Percentiles rank a stretch among this genome's conserved stretches.
These are phyloP conservation scores for Epichloe scottii DNA, from an alignment of 2,329 filamentous ascomycete species.

Conservation along the genomic window DNA sequence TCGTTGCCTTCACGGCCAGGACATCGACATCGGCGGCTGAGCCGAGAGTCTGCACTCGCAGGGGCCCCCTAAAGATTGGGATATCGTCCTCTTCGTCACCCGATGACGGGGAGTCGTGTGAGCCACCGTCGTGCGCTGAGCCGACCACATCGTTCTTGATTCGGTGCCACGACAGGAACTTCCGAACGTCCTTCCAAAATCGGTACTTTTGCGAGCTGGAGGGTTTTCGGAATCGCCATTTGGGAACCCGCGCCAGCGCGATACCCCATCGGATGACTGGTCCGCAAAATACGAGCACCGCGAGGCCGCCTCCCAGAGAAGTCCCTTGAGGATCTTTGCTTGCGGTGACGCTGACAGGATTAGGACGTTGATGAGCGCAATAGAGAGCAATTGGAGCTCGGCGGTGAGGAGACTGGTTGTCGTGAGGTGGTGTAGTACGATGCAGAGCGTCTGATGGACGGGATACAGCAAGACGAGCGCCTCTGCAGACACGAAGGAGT, in stretches of 20 bases:
- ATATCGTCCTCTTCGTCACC: conserved; percentile 19
- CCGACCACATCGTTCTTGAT: conserved; percentile 29
- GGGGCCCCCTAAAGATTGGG: conserved; percentile 10
- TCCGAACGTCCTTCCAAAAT: conserved; percentile 27
- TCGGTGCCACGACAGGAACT: conserved; percentile 31
- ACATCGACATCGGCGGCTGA: conserved; percentile 6
- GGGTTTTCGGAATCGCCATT: conserved; percentile 69
- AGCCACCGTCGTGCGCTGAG: conserved; percentile 18
- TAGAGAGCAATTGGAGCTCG: conserved; percentile 78
- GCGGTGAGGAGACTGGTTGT: conserved; percentile 79
- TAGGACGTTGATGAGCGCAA: conserved; percentile 68
- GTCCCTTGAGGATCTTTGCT: conserved; percentile 67
- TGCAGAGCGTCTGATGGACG: conserved; percentile 65
- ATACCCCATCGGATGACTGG: conserved; percentile 74
- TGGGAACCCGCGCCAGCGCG: conserved; percentile 73
- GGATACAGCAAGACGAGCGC: conserved; percentile 60
- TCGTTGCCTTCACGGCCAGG: background rate
- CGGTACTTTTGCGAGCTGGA: conserved; percentile 23
- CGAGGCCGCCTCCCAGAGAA: conserved; percentile 78
- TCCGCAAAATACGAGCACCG: conserved; percentile 59
- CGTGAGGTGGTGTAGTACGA: conserved; percentile 65
- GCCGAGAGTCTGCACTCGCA: conserved; percentile 20
- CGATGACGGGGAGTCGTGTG: conserved; percentile 19
- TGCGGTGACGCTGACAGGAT: conserved; percentile 72
- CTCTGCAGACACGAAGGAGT: conserved; percentile 34